Percentiles rank a stretch among this genome's conserved stretches.
Evolutionary conservation across 495 filamentous ascomycete species (phyloP).

Genomic region (Terfezia boudieri): DNA sequence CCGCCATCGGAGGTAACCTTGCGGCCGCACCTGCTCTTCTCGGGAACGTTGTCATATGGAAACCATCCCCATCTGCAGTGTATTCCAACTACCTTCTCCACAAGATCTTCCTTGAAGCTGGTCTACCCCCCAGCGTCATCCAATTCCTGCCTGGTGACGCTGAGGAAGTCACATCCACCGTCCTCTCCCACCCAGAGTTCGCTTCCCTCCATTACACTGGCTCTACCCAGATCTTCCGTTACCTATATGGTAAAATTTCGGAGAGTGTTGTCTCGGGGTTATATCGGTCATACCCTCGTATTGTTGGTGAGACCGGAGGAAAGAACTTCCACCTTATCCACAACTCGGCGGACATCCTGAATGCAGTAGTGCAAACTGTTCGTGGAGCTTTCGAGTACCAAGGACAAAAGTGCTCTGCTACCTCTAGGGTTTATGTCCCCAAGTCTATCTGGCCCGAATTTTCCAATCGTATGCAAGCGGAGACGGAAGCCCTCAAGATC

Average conservation of each 20-base stretch:
- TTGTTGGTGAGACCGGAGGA: constrained; percentile 70
- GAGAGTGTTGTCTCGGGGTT: constrained; percentile 40
- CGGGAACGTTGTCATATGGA: constrained; percentile 79
- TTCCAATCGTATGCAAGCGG: constrained; percentile 34
- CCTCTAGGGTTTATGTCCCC: constrained; percentile 56
- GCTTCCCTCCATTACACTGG: constrained; percentile 64
- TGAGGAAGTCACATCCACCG: constrained; percentile 44
- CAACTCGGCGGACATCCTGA: constrained; percentile 44
- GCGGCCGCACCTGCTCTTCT: constrained; percentile 50
- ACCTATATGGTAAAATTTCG: constrained; percentile 48
- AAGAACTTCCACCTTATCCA: constrained; percentile 87
- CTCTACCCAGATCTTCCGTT: constrained; percentile 59
- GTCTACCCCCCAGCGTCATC: constrained; percentile 55
- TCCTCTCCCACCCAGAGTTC: constrained; percentile 45
- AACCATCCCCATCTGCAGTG: constrained; percentile 58
- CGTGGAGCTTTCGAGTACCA: constrained; percentile 79
- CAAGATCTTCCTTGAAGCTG: constrained; percentile 70
- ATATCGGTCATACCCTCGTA: constrained; percentile 55
- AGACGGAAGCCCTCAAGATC: constrained; percentile 42
- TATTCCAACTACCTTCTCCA: constrained; percentile 54
- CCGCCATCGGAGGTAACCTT: constrained; percentile 61
- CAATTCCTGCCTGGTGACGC: constrained; percentile 69
- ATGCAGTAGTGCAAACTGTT: constrained; percentile 59
- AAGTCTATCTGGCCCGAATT: constrained; percentile 47
- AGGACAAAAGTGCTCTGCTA: constrained; percentile 75